Evolutionary conservation across 2,329 filamentous ascomycete species (phyloP).

Genomic region (Fusarium lateritium): DNA sequence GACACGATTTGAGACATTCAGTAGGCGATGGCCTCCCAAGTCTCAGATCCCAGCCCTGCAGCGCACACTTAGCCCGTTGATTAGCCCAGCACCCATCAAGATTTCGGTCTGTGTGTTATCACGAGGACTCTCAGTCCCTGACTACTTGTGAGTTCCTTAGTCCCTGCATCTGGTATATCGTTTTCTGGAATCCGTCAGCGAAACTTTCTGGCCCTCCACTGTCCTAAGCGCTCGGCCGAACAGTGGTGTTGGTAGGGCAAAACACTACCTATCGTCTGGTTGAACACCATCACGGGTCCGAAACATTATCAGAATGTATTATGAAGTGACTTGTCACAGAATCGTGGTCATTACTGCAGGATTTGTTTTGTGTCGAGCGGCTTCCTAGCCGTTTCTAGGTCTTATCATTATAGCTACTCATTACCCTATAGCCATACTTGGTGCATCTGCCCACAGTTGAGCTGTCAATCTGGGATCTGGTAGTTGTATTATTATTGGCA

Average conservation of each 20-base stretch:
- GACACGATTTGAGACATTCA: conserved; percentile 36
- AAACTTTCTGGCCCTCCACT: background rate
- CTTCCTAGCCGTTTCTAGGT: background rate
- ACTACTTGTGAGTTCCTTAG: conserved; percentile 27
- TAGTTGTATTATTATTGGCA: no score
- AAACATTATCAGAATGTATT: no score
- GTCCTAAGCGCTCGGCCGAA: background rate
- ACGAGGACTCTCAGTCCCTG: conserved; percentile 30
- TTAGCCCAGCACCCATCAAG: conserved; percentile 23
- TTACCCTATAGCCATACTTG: background rate
- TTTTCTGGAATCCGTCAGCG: conserved; percentile 18
- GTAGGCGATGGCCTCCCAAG: conserved; percentile 35
- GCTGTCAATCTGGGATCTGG: no score
- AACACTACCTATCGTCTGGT: background rate
- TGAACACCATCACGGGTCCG: background rate
- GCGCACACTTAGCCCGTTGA: conserved; percentile 26
- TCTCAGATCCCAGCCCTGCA: conserved; percentile 41
- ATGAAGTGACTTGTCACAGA: no score
- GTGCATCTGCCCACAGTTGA: no score
- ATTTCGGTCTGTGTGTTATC: conserved; percentile 21
- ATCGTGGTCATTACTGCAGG: no score
- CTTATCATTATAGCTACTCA: background rate
- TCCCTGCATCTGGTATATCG: conserved; percentile 39
- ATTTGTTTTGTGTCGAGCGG: no score
- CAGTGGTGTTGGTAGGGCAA: background rate